Evolutionary conservation across 768 basidiomycete genomes (phyloP).

Genomic region (Grammothele lineata): DNA sequence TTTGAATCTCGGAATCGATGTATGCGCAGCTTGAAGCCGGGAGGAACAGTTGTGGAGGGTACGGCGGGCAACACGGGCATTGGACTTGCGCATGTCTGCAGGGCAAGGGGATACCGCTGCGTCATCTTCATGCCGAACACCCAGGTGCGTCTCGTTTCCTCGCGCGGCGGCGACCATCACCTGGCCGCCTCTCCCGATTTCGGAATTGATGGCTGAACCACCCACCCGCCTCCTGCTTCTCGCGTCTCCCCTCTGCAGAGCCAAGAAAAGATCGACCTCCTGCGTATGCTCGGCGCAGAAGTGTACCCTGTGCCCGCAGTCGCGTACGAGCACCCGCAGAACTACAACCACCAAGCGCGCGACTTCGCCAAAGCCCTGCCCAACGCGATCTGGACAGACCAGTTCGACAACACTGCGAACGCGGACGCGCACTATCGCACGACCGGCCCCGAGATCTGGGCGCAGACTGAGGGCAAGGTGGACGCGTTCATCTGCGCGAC

Average conservation of each 20-base stretch:
- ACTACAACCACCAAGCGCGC: conserved; percentile 98
- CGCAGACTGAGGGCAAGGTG: conserved; percentile 71
- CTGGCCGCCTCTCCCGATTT: too few species aligned
- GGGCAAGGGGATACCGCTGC: conserved; percentile 90
- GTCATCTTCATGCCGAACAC: conserved; percentile 99
- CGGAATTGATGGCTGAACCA: too few species aligned
- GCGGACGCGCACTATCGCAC: conserved; percentile 81
- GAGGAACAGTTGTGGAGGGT: conserved; percentile 97
- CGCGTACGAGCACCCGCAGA: conserved; percentile 88
- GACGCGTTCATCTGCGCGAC: conserved; percentile 95
- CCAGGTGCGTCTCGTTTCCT: conserved; percentile 64
- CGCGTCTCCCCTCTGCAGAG: conserved; percentile 43
- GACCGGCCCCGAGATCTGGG: conserved; percentile 97
- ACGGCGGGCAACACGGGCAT: conserved; percentile 99
- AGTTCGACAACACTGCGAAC: conserved; percentile 97
- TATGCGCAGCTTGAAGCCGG: conserved; percentile 64
- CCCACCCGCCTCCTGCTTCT: background rate
- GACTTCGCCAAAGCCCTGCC: conserved; percentile 69
- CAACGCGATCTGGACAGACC: conserved; percentile 95
- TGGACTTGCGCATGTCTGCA: conserved; percentile 91
- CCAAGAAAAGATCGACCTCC: conserved; percentile 97
- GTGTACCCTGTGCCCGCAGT: conserved; percentile 96
- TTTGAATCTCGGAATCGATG: background rate
- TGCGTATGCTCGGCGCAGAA: conserved; percentile 96
- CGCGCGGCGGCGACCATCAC: too few species aligned